phyloP scores from a whole-genome alignment of 106 monocot species.

The Dioscorea zingiberensis region DNA sequence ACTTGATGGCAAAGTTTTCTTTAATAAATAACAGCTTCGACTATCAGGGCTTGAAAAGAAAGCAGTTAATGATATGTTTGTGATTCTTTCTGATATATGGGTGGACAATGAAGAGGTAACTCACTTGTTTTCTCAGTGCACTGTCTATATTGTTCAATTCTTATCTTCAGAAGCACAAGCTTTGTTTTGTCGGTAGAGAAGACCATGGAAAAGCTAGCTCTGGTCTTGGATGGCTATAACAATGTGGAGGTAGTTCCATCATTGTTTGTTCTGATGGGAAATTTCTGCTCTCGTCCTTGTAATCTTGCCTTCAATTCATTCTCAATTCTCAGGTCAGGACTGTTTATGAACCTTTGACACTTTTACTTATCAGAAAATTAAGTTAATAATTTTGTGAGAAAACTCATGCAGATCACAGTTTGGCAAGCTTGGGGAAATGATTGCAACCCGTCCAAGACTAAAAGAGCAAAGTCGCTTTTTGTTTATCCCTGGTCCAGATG shows the following conservation, averaged over 20 bases:
- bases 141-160: background rate
- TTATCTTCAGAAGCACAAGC: conserved; percentile 13
- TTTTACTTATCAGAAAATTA: too few relatives aligned
- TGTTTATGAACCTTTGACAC: background rate
- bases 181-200: conserved; percentile 51
- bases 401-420: conserved; percentile 53
- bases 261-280: conserved; percentile 96
- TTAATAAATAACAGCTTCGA: conserved; percentile 46
- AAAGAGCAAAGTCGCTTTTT: conserved; percentile 85
- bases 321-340: conserved; percentile 61
- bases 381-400: too few relatives aligned
- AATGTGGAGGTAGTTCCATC: conserved; percentile 88
- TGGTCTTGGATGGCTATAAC: conserved; percentile 89
- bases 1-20: background rate
- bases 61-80: conserved; percentile 98
- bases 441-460: conserved; percentile 56
- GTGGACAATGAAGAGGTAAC: conserved; percentile 87
- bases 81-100: conserved; percentile 96
- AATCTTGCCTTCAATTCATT: conserved; percentile 88
- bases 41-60: conserved; percentile 72
- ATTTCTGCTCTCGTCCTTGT: conserved; percentile 90
- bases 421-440: conserved; percentile 89
- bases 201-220: conserved; percentile 77
- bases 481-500: conserved; percentile 94
- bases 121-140: background rate